These are phyloP conservation scores for Thielaviopsis populi DNA, from an alignment of 2,329 filamentous ascomycete genomes.

Conservation along the genomic window DNA sequence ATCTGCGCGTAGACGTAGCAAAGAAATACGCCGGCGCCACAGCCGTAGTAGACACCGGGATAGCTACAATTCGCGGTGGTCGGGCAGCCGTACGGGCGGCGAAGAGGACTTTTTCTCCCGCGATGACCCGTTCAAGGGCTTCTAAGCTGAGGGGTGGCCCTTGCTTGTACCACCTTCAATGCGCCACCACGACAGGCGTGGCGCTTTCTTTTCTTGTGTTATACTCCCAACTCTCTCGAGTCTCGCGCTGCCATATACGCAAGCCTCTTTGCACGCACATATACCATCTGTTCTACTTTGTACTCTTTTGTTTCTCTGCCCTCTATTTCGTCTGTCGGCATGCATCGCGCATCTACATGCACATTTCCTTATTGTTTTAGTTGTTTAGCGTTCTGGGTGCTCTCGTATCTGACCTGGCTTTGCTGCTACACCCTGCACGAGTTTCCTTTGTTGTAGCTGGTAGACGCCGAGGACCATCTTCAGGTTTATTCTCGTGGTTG, in stretches of 20 bases:
- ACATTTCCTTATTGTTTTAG: neutral
- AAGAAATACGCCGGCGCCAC: slow-evolving; percentile 36
- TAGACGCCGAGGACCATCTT: neutral
- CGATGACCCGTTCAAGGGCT: slow-evolving; percentile 48
- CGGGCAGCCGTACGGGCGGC: slow-evolving; percentile 21
- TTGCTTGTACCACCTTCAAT: too few species aligned
- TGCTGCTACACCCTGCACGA: neutral
- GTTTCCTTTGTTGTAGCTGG: neutral
- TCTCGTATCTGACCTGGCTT: too few species aligned
- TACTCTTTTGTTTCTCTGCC: neutral
- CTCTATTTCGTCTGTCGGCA: neutral
- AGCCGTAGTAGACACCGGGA: slow-evolving; percentile 42
- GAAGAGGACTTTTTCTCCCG: slow-evolving; percentile 41
- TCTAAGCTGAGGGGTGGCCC: slow-evolving; percentile 25
- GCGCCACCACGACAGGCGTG: too few species aligned
- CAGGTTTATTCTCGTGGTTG: neutral
- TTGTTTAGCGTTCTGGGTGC: neutral
- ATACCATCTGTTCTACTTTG: neutral
- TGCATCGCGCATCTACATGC: neutral
- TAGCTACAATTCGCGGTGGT: slow-evolving; percentile 31
- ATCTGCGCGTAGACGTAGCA: slow-evolving; percentile 37
- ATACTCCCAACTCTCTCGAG: neutral
- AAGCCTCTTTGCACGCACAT: neutral
- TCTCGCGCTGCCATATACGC: neutral
- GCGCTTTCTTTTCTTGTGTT: too few species aligned